Conservation (phyloP, 345 rosid genomes). For the Citrus reticulata region DNA sequence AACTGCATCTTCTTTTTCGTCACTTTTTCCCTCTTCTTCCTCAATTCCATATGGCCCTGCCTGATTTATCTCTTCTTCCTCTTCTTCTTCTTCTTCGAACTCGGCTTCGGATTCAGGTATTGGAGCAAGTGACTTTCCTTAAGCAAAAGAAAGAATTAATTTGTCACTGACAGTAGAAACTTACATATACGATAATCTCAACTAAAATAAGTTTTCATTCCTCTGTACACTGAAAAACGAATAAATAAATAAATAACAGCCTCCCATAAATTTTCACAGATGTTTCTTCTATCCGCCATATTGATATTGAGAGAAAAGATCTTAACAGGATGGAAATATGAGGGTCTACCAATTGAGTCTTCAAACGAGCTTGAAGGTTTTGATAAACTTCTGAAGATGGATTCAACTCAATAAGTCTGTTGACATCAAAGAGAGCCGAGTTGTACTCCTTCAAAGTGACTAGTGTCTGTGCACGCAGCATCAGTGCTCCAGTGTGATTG, state of each 20-base stretch:
- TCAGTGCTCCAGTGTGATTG: constrained; percentile 83
- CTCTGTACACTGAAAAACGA: not conserved
- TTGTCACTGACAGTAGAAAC: constrained; percentile 17
- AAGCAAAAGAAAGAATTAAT: constrained; percentile 32
- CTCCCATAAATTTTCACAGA: not conserved
- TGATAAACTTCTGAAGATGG: constrained; percentile 82
- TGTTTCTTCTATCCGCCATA: not conserved
- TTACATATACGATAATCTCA: not conserved
- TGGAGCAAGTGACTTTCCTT: constrained; percentile 95
- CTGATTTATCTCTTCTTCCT: constrained; percentile 43
- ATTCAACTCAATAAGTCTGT: constrained; percentile 72
- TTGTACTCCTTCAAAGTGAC: constrained; percentile 83
- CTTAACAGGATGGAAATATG: not conserved
- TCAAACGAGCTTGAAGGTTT: constrained; percentile 77
- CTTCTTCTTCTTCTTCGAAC: constrained; percentile 80
- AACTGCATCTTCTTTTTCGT: constrained; percentile 19
- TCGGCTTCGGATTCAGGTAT: constrained; percentile 91
- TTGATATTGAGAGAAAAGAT: not conserved
- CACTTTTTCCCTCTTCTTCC: constrained; percentile 11
- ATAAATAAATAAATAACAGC: not conserved
- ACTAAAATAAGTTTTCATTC: not conserved
- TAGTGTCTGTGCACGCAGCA: constrained; percentile 89
- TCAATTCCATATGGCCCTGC: constrained; percentile 6
- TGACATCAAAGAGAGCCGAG: constrained; percentile 89
- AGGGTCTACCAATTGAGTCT: constrained; percentile 75